Evolutionary conservation across 352 stramenopile genomes (phyloP), one percentile per base, ranked within the genome.

Genomic region (Phytophthora pini): DNA sequence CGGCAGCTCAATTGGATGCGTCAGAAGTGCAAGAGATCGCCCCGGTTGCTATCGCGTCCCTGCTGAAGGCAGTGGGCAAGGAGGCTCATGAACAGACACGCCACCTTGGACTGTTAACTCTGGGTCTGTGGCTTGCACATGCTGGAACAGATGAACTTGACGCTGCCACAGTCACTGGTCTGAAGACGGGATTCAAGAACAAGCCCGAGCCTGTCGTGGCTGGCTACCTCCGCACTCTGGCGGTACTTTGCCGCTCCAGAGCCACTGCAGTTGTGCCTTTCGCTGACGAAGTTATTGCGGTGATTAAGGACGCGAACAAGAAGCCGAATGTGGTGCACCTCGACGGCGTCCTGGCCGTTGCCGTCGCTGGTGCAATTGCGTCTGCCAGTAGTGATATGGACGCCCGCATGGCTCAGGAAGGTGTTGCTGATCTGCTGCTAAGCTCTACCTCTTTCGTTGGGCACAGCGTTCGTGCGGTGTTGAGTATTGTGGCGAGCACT

Each of bases 61-160:
- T 96, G 17, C 64, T 92, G 7, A 92, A 93, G 68, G 82, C 84
- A 12, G 70, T 90, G 29, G 76, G 76, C 48, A 96, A 96, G 69
- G 88, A 96, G 60, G 86, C 87, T 29, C 87, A 96, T 43, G 87
- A 96, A 62, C 67, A 83, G 47, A 90, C 86, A n/a, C 86, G 88
- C 15, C 66, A 93, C 48, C 41, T 94, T 8, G 86, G 83, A 13
- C 58, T 95, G 12, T 60, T 93, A 13, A 79, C 84, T 0, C 70
- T 96, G 7, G 86, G 87, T 48, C 89, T 90, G 56, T 95, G 87
- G 85, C 66, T 92, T 27, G 65, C 74, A 24, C 72, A 92, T 47
- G 72, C 75, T 32, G 65, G 64, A n/a, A 73, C 61, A 5, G 73
- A 88, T 27, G 76, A 85, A 36, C 41, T 96, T 6, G 65, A 81